phyloP scores from a whole-genome alignment of 164 flowering plant genomes.

The Stephania japonica region DNA sequence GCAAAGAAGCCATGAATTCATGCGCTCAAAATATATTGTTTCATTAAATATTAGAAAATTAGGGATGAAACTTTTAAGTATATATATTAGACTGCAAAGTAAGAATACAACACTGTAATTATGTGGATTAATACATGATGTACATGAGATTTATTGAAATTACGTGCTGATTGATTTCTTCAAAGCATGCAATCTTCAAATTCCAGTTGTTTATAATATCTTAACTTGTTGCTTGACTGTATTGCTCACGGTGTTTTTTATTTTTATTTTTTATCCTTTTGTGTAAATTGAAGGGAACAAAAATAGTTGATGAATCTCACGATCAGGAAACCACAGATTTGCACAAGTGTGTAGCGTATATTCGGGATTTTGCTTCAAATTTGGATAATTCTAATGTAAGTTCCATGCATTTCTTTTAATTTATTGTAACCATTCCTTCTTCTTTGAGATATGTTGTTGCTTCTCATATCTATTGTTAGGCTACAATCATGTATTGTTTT shows the following conservation, averaged over 20 bases:
- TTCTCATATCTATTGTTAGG: neutral
- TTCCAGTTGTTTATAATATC: neutral
- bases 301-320: conserved; percentile 56
- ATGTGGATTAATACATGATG: too few species aligned
- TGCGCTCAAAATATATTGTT: neutral
- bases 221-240: neutral
- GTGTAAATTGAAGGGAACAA: conserved; percentile 58
- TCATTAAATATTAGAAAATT: neutral
- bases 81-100: too few species aligned
- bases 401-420: neutral
- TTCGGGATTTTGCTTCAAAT: conserved; percentile 33
- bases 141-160: too few species aligned
- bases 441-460: neutral
- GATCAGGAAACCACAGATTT: conserved; percentile 96
- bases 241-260: neutral
- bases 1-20: neutral
- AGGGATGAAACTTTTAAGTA: neutral
- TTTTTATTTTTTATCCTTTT: conserved; percentile 2
- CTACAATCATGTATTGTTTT: neutral
- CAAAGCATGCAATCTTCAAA: too few species aligned
- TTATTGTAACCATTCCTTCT: neutral
- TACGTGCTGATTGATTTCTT: neutral
- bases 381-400: conserved; percentile 56
- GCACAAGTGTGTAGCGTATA: conserved; percentile 64
- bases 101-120: too few species aligned